Conservation (phyloP, 371 early-diverging fungal species). For the Enteropsectra breve region DNA sequence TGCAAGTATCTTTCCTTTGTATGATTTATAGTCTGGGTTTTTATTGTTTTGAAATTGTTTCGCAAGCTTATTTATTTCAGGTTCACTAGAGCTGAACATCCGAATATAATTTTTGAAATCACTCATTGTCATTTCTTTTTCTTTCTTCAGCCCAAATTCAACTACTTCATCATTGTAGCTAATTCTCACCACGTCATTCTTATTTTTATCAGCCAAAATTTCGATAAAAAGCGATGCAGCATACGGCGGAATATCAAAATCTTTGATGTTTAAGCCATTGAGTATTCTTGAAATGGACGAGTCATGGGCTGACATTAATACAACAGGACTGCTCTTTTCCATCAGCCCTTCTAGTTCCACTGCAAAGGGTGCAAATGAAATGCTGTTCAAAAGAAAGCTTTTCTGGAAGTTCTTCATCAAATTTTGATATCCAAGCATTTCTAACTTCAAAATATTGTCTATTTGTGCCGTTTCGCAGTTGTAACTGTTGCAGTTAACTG, state of each 20-base stretch:
- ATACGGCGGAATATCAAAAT: constrained; percentile 44
- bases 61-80: neutral
- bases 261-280: constrained; percentile 27
- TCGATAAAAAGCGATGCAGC: constrained; percentile 54
- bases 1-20: too few relatives aligned
- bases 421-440: constrained; percentile 21
- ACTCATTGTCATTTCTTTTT: constrained; percentile 24
- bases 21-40: too few relatives aligned
- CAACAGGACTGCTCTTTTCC: constrained; percentile 4
- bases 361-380: constrained; percentile 40
- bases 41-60: too few relatives aligned
- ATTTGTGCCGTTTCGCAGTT: constrained; percentile 30
- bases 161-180: constrained; percentile 33
- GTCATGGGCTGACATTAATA: constrained; percentile 51
- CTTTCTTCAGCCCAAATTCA: constrained; percentile 18
- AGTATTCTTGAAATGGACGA: constrained; percentile 35
- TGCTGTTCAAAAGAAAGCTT: constrained; percentile 5
- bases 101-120: constrained; percentile 31
- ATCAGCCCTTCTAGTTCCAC: constrained; percentile 16
- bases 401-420: constrained; percentile 6
- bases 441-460: constrained; percentile 22
- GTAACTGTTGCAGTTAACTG: constrained; percentile 20
- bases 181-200: constrained; percentile 36
- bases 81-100: neutral
- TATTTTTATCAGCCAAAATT: constrained; percentile 32